Conservation (phyloP, 768 basidiomycete species). For the Asterophora lycoperdoides region DNA sequence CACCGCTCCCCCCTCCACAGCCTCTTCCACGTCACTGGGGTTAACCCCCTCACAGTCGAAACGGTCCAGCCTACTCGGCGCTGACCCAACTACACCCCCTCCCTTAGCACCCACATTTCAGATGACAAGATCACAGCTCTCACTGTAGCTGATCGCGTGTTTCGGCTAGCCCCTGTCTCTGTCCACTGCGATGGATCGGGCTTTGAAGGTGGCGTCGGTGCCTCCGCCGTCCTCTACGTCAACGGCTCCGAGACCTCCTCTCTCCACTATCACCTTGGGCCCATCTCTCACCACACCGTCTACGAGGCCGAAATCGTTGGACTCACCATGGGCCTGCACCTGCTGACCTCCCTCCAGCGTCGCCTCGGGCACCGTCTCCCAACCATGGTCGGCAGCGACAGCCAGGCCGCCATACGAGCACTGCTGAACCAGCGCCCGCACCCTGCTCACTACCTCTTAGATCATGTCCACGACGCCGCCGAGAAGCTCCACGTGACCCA, state of each 20-base stretch:
- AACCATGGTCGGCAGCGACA: conserved; percentile 1
- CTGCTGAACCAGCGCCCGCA: conserved; percentile 5
- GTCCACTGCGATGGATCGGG: conserved; percentile 7
- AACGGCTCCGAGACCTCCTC: not conserved
- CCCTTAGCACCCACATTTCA: not conserved
- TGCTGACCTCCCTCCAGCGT: not conserved
- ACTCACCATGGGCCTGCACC: not conserved
- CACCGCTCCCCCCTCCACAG: not conserved
- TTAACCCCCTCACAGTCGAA: not conserved
- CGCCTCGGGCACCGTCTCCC: accelerated
- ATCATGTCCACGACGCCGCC: not conserved
- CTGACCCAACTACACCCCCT: conserved; percentile 1
- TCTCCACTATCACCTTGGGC: conserved; percentile 5
- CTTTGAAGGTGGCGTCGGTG: conserved; percentile 5
- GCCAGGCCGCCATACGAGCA: not conserved
- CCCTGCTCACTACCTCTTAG: conserved; percentile 7
- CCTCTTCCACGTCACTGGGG: conserved; percentile 5
- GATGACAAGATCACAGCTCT: not conserved
- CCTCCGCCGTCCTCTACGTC: conserved; percentile 2
- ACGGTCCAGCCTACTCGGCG: not conserved
- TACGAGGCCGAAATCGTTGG: conserved; percentile 6
- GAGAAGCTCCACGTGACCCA: conserved; percentile 2
- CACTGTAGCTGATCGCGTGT: not conserved
- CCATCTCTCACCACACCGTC: conserved; percentile 3
- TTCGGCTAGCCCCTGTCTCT: not conserved